Conservation (phyloP, 352 stramenopile species). For the Globisporangium acanthophoron region DNA sequence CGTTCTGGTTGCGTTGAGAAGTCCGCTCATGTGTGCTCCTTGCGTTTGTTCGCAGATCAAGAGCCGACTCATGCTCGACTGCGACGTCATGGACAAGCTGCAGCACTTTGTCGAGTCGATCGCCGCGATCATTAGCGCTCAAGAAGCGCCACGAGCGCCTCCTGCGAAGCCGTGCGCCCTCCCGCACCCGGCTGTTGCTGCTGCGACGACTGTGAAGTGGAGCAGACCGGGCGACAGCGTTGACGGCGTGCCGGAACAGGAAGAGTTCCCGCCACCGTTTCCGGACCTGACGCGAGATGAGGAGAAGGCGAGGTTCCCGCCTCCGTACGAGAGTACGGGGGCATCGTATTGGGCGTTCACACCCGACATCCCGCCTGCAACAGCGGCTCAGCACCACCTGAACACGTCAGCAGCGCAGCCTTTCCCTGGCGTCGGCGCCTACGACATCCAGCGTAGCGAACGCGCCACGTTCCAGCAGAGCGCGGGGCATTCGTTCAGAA, state of each 20-base stretch:
- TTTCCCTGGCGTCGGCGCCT: slow-evolving; percentile 35
- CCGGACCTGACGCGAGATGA: slow-evolving; percentile 20
- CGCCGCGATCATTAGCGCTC: slow-evolving; percentile 11
- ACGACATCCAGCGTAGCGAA: slow-evolving; percentile 42
- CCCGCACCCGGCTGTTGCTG: slow-evolving; percentile 3
- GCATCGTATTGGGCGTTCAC: slow-evolving; percentile 19
- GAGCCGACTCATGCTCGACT: slow-evolving; percentile 23
- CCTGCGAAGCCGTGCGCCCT: neutral
- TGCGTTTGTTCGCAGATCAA: slow-evolving; percentile 14
- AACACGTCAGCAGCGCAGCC: neutral
- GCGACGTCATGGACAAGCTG: slow-evolving; percentile 20
- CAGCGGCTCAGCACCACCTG: neutral
- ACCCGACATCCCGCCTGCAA: slow-evolving; percentile 10
- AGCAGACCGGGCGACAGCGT: neutral
- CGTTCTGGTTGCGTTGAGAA: too few species aligned
- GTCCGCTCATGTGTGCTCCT: neutral
- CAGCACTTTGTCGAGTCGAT: slow-evolving; percentile 32
- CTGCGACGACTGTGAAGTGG: neutral
- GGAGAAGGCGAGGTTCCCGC: slow-evolving; percentile 20
- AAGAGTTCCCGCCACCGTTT: slow-evolving; percentile 32
- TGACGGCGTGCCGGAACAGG: neutral
- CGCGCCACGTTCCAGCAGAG: slow-evolving; percentile 36
- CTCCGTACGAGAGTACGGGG: slow-evolving; percentile 26
- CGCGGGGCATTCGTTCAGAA: slow-evolving; percentile 34
- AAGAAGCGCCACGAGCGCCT: neutral